phyloP scores from a whole-genome alignment of 768 basidiomycete species.

The Kwoniella sp. region DNA sequence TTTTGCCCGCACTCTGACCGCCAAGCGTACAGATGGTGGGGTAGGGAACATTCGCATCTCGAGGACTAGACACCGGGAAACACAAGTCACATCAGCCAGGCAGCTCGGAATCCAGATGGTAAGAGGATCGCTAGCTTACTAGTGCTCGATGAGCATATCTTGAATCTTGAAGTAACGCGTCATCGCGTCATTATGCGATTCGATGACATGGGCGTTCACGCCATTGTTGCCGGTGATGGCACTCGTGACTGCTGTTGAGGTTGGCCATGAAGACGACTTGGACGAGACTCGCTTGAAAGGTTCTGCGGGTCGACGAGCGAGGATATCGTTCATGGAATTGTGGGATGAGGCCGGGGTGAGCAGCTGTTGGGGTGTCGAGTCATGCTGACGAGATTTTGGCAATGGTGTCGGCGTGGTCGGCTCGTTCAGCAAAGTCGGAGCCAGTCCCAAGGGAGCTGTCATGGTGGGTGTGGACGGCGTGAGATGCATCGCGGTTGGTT shows the following conservation, averaged over 20 bases:
- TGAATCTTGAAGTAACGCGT: conserved; percentile 10
- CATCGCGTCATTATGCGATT: background rate
- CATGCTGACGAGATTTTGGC: background rate
- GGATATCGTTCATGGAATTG: background rate
- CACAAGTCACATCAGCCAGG: background rate
- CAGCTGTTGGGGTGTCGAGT: background rate
- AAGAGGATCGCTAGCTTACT: conserved; percentile 21
- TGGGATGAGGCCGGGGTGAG: background rate
- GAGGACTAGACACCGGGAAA: conserved; percentile 6
- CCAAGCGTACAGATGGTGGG: conserved; percentile 26
- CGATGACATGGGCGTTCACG: no score
- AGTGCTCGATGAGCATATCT: conserved; percentile 17
- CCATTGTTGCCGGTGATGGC: no score
- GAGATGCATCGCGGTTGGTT: background rate
- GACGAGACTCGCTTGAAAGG: no score
- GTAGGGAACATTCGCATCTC: conserved; percentile 6
- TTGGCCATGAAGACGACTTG: no score
- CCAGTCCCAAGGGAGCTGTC: background rate
- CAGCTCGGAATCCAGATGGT: background rate
- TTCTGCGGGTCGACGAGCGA: background rate
- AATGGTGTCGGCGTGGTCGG: background rate
- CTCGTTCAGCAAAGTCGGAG: background rate
- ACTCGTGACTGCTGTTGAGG: no score
- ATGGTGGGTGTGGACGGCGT: background rate
- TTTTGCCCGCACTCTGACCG: conserved; percentile 35